A percentile compares a stretch with the other conserved stretches of the same genome.
phyloP scores from a whole-genome alignment of 177 flowering plant genomes.

The Vitis hybrid region DNA sequence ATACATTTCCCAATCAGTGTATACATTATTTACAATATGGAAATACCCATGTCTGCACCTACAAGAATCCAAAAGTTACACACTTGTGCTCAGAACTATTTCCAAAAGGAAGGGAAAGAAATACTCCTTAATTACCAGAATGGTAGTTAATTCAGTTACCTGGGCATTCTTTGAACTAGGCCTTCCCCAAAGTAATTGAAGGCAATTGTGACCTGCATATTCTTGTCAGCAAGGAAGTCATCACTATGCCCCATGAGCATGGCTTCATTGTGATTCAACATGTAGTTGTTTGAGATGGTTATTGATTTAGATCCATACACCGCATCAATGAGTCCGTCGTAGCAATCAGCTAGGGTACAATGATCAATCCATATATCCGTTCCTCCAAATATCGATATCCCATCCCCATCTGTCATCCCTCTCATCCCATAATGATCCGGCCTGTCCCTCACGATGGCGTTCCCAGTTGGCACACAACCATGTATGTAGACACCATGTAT shows the following conservation, averaged over 20 bases:
- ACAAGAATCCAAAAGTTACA: slow-evolving; percentile 6
- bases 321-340: slow-evolving; percentile 50
- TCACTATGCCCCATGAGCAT: slow-evolving; percentile 56
- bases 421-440: slow-evolving; percentile 23
- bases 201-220: slow-evolving; percentile 51
- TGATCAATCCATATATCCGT: slow-evolving; percentile 50
- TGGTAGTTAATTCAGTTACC: slow-evolving; percentile 21
- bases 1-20: slow-evolving; percentile 49
- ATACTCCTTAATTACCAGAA: no score
- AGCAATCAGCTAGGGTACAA: slow-evolving; percentile 36
- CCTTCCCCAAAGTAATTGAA: slow-evolving; percentile 51
- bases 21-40: slow-evolving; percentile 46
- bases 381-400: slow-evolving; percentile 40
- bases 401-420: slow-evolving; percentile 45
- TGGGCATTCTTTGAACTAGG: slow-evolving; percentile 49
- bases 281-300: slow-evolving; percentile 49
- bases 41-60: slow-evolving; percentile 60
- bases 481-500: slow-evolving; percentile 44
- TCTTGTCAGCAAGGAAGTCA: slow-evolving; percentile 25
- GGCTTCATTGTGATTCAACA: slow-evolving; percentile 42
- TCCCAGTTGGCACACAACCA: slow-evolving; percentile 30
- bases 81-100: no score
- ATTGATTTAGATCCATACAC: slow-evolving; percentile 40
- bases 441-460: slow-evolving; percentile 22
- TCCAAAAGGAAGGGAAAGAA: no score